Evolutionary conservation across 2,329 filamentous ascomycete genomes (phyloP).

Genomic region (Dothistroma pini): DNA sequence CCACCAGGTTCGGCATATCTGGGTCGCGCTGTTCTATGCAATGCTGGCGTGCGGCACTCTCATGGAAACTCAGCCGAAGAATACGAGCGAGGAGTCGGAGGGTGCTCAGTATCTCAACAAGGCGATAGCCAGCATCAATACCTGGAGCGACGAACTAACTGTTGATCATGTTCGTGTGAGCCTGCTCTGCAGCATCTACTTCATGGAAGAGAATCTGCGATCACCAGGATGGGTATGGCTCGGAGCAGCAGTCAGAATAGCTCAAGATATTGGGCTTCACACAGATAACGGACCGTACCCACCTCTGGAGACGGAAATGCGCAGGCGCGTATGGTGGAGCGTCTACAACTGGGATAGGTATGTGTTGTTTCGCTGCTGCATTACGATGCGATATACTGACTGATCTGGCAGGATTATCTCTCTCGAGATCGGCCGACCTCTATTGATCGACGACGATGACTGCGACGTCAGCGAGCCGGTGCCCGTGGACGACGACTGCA

Average conservation of each 20-base stretch:
- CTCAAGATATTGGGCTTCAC: constrained; percentile 80
- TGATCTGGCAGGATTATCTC: constrained; percentile 58
- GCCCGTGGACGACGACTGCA: constrained; percentile 74
- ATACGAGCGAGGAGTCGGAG: constrained; percentile 52
- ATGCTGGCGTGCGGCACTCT: constrained; percentile 79
- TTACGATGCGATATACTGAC: background rate
- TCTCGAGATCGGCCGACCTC: constrained; percentile 74
- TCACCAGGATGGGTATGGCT: constrained; percentile 85
- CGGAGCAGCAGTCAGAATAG: constrained; percentile 71
- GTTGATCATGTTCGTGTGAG: constrained; percentile 71
- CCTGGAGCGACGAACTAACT: constrained; percentile 74
- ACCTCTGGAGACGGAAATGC: constrained; percentile 77
- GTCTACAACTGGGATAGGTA: constrained; percentile 85
- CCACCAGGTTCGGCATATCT: constrained; percentile 61
- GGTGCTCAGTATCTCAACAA: constrained; percentile 67
- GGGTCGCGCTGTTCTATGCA: constrained; percentile 76
- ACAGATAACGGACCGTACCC: constrained; percentile 69
- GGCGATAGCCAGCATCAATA: constrained; percentile 67
- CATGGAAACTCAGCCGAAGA: constrained; percentile 57
- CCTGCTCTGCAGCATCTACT: constrained; percentile 71
- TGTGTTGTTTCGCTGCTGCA: constrained; percentile 23
- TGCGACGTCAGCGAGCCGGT: constrained; percentile 80
- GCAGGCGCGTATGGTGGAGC: constrained; percentile 87
- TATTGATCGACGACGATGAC: constrained; percentile 80
- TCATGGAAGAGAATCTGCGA: constrained; percentile 82